A percentile compares a stretch with the other conserved stretches of the same genome.
Evolutionary conservation across 2,329 filamentous ascomycete species (phyloP).

Genomic region (Talaromyces pinophilus): DNA sequence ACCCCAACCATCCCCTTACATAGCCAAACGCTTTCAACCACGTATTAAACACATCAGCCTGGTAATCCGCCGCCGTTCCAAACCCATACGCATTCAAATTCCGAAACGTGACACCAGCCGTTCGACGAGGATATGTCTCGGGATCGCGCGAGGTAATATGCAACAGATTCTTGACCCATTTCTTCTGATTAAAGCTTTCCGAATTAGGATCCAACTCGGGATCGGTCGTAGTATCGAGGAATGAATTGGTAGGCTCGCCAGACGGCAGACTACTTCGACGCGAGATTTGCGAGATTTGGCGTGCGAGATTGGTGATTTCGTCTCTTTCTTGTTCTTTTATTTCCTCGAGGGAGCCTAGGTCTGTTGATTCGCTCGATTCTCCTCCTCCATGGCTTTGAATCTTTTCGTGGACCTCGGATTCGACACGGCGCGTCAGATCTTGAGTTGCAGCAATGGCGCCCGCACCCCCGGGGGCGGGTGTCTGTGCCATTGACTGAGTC

Average conservation of each 20-base stretch:
- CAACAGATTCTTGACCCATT: constrained; percentile 49
- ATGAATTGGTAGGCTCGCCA: constrained; percentile 36
- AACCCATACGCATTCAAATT: constrained; percentile 50
- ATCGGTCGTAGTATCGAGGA: constrained; percentile 36
- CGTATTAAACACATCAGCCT: constrained; percentile 47
- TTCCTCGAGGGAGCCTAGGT: constrained; percentile 17
- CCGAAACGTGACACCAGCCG: constrained; percentile 46
- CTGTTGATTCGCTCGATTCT: constrained; percentile 13
- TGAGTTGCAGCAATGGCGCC: constrained; percentile 6
- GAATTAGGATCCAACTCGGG: constrained; percentile 47
- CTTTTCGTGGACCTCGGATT: constrained; percentile 2
- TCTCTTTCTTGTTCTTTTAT: constrained; percentile 16
- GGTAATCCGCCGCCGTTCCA: constrained; percentile 46
- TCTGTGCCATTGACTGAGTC: constrained; percentile 2
- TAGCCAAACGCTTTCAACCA: constrained; percentile 38
- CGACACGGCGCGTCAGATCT: background rate
- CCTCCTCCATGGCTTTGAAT: background rate
- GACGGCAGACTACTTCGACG: constrained; percentile 12
- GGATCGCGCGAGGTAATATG: constrained; percentile 37
- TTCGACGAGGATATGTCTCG: constrained; percentile 37
- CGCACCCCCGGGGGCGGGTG: constrained; percentile 1
- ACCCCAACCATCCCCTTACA: constrained; percentile 35
- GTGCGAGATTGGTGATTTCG: constrained; percentile 23
- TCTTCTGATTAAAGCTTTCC: constrained; percentile 45
- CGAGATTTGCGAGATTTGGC: constrained; percentile 23